Percentiles rank a stretch among this genome's conserved stretches.
These are phyloP conservation scores for Angophora floribunda DNA, from an alignment of 345 rosid genomes.

Conservation along the genomic window DNA sequence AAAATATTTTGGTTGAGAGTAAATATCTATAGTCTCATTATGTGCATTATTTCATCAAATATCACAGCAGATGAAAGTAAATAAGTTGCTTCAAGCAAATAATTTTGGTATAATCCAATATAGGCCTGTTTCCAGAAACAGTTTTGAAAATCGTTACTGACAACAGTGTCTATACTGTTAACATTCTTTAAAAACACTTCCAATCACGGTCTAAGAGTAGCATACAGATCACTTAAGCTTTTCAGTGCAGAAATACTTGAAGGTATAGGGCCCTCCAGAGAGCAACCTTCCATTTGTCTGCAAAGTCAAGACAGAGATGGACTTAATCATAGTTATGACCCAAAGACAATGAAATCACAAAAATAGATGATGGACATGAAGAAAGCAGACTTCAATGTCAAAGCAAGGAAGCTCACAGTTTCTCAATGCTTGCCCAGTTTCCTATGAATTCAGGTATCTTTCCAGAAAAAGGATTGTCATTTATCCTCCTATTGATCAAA, in stretches of 20 bases:
- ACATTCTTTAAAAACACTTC: not conserved
- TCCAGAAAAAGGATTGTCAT: slow-evolving; percentile 64
- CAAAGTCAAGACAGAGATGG: not conserved
- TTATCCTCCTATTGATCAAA: slow-evolving; percentile 49
- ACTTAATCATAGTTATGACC: not conserved
- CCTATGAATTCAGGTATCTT: slow-evolving; percentile 54
- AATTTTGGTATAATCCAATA: not conserved
- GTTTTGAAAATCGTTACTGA: not conserved
- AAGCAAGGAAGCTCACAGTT: slow-evolving; percentile 41
- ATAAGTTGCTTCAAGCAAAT: not conserved
- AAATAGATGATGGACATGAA: not conserved
- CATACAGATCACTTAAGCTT: slow-evolving; percentile 69
- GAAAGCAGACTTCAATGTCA: not conserved
- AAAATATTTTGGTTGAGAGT: not conserved
- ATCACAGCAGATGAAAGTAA: not conserved
- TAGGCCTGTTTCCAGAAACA: not conserved
- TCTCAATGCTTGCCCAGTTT: slow-evolving; percentile 49
- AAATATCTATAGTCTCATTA: not conserved
- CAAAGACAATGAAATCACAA: not conserved
- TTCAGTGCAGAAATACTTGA: slow-evolving; percentile 52
- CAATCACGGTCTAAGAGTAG: not conserved
- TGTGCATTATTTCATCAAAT: not conserved
- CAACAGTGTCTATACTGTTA: not conserved
- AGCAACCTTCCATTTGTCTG: slow-evolving; percentile 77
- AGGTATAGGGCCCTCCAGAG: slow-evolving; percentile 77